These are phyloP conservation scores for Starmerella bacillaris DNA, from an alignment of 805 yeast genomes.

Conservation along the genomic window DNA sequence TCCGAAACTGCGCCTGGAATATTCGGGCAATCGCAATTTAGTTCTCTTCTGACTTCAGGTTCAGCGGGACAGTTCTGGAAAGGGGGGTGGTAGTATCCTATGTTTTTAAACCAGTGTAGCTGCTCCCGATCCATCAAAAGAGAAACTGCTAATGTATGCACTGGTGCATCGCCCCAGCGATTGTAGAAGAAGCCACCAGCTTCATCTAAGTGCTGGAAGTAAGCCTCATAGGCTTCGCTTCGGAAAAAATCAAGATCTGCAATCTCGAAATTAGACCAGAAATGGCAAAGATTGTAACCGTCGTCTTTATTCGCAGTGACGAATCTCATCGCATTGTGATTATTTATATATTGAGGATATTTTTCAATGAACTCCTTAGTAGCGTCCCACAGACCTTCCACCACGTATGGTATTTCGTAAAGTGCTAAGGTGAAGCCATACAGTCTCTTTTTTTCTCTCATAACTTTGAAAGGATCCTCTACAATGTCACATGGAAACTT, in stretches of 20 bases:
- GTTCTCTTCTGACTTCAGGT: conserved; percentile 28
- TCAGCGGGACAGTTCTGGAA: conserved; percentile 57
- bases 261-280: conserved; percentile 79
- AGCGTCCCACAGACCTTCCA: conserved; percentile 45
- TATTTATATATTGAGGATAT: conserved; percentile 35
- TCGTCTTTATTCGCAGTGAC: conserved; percentile 50
- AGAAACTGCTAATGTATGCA: conserved; percentile 73
- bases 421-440: conserved; percentile 55
- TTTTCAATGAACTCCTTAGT: conserved; percentile 30
- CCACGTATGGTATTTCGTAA: conserved; percentile 44
- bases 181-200: conserved; percentile 90
- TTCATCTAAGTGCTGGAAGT: conserved; percentile 55
- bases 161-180: conserved; percentile 90
- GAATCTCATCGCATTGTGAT: conserved; percentile 46
- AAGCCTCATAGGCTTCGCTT: conserved; percentile 46
- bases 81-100: conserved; percentile 52
- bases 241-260: conserved; percentile 63
- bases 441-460: conserved; percentile 36
- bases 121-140: conserved; percentile 52
- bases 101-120: conserved; percentile 61
- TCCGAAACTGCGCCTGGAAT: conserved; percentile 9
- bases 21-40: conserved; percentile 38
- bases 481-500: conserved; percentile 42
- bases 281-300: conserved; percentile 66
- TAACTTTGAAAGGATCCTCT: conserved; percentile 42